These are phyloP conservation scores for Globisporangium cystogenes DNA, from an alignment of 352 stramenopile species.

Conservation along the genomic window DNA sequence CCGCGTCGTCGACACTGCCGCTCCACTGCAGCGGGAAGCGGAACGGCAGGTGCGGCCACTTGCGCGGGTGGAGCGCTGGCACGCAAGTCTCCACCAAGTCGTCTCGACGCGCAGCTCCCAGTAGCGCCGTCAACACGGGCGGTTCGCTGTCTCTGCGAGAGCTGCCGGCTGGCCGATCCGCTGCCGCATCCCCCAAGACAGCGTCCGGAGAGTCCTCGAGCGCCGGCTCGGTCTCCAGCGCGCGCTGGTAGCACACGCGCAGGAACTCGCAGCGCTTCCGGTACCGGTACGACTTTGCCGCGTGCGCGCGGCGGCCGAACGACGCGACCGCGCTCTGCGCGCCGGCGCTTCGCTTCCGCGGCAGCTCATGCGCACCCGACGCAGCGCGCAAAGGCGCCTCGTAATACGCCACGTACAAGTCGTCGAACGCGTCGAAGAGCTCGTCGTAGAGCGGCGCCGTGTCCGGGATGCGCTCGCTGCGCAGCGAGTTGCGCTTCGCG, in stretches of 20 bases:
- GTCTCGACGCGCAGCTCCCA: slow-evolving; percentile 25
- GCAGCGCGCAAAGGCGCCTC: not conserved
- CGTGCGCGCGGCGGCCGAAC: slow-evolving; percentile 31
- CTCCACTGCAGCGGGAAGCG: slow-evolving; percentile 47
- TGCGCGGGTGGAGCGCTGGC: slow-evolving; percentile 38
- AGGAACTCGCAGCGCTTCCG: slow-evolving; percentile 64
- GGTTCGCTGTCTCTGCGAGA: slow-evolving; percentile 1
- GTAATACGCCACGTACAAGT: slow-evolving; percentile 37
- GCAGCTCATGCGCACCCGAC: not conserved
- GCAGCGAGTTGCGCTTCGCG: slow-evolving; percentile 13
- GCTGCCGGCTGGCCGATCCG: not conserved
- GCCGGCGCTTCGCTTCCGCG: slow-evolving; percentile 12
- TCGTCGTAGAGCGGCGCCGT: slow-evolving; percentile 30
- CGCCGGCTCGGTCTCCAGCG: slow-evolving; percentile 29
- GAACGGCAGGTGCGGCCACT: slow-evolving; percentile 68
- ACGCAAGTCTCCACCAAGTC: slow-evolving; percentile 37
- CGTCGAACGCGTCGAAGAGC: slow-evolving; percentile 49
- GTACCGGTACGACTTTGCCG: slow-evolving; percentile 42
- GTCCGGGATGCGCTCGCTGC: slow-evolving; percentile 14
- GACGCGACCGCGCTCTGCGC: slow-evolving; percentile 26
- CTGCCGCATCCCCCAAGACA: not conserved
- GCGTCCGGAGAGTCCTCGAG: slow-evolving; percentile 5
- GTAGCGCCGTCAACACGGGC: slow-evolving; percentile 8
- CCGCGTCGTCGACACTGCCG: slow-evolving; percentile 22
- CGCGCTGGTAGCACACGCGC: slow-evolving; percentile 48